phyloP scores from a whole-genome alignment of 2,329 filamentous ascomycete species.

The Penicillium sumatraense region DNA sequence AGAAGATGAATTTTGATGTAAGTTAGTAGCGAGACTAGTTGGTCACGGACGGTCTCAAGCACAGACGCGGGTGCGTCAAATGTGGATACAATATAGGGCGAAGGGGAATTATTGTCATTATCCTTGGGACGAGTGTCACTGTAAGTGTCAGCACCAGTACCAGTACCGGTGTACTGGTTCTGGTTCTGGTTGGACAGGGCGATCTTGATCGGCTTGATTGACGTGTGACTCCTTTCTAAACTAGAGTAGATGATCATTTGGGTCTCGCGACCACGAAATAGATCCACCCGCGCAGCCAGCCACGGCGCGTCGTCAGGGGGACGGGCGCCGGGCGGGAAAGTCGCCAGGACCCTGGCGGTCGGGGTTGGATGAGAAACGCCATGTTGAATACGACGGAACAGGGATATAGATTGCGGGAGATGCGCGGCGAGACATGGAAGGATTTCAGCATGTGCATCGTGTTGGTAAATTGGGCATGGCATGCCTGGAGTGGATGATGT shows the following conservation, averaged over 20 bases:
- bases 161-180: no score
- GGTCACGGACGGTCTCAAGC: slow-evolving; percentile 26
- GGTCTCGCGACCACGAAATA: slow-evolving; percentile 44
- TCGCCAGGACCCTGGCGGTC: slow-evolving; percentile 40
- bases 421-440: slow-evolving; percentile 37
- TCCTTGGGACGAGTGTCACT: no score
- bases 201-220: slow-evolving; percentile 20
- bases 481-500: neutral
- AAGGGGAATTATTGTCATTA: slow-evolving; percentile 3
- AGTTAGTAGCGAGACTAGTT: slow-evolving; percentile 34
- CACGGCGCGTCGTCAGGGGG: slow-evolving; percentile 32
- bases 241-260: slow-evolving; percentile 48
- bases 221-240: slow-evolving; percentile 37
- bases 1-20: slow-evolving; percentile 32
- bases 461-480: slow-evolving; percentile 22
- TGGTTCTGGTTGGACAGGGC: no score
- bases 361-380: slow-evolving; percentile 34
- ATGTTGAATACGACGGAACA: slow-evolving; percentile 47
- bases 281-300: slow-evolving; percentile 48
- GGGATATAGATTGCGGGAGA: slow-evolving; percentile 43
- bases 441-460: slow-evolving; percentile 21
- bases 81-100: slow-evolving; percentile 15
- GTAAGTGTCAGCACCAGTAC: neutral
- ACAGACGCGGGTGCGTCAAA: slow-evolving; percentile 11
- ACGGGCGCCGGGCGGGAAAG: slow-evolving; percentile 31